Evolutionary conservation across 2,329 filamentous ascomycete genomes (phyloP), one percentile per base, ranked within the genome.

Genomic region (Stylonectria norvegica): DNA sequence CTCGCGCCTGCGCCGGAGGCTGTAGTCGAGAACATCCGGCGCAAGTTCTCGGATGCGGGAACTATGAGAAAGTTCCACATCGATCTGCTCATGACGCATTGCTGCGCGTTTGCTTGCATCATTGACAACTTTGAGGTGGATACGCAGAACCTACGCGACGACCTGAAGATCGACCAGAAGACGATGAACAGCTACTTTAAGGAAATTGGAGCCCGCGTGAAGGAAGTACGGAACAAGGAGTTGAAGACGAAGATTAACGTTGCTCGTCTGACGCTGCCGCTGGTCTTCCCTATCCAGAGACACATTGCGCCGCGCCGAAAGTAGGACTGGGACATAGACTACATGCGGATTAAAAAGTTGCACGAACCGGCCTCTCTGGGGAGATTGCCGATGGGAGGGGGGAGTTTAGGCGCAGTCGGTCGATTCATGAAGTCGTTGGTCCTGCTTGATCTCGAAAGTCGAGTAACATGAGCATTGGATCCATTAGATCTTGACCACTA

Each of bases 41-140:
- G 81, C 56, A 85, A 81, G 53, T 91, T 90, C 58, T 79, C 80
- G 1, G 73, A 81, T 29, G 70, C 65, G 22, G 76, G 75, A 16
- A 72, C 78, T 43, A 78, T 91, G 66, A 76, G 79, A 40, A 87
- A 86, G 58, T 85, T 81, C 68, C 79, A 89, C 59, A 66, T 75
- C 20, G 85, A 91, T 58, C 72, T 87, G 47, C 66, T 90, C 20
- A 79, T 82, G 56, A 87, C 85, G 12, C 83, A 89, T 63, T 79
- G 85, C 55, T 85, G 81, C 53, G 84, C 78, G 1, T 72, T 89
- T 45, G 79, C 83, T 19, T 76, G 85, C 59, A 78, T 87, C 47
- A 69, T 89, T 14, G 85, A 89, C 55, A 81, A 83, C 58, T 89
- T 81, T 57, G 79, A 83, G 58, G 80, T 87, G 40, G 82, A 90